Evolutionary conservation across 208 protist species (phyloP).

Genomic region (Acanthamoeba healyi): DNA sequence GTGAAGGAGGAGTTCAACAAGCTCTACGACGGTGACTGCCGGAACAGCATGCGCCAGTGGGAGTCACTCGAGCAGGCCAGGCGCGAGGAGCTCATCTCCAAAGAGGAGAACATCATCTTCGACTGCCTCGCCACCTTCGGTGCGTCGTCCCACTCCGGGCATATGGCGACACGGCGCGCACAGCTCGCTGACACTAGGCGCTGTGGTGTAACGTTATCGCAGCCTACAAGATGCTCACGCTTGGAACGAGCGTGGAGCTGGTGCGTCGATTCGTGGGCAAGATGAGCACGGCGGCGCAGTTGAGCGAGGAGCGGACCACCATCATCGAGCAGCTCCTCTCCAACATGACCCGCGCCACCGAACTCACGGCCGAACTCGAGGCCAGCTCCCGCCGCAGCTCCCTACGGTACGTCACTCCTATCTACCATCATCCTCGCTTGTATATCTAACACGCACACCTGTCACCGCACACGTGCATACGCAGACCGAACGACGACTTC

Average conservation of each 20-base stretch:
- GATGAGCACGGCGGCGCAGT: slow-evolving; percentile 28
- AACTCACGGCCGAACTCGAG: slow-evolving; percentile 45
- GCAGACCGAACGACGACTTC: not conserved
- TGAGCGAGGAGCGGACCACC: slow-evolving; percentile 36
- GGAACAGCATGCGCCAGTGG: slow-evolving; percentile 16
- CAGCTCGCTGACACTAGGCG: not conserved
- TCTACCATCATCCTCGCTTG: not conserved
- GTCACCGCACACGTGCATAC: no score
- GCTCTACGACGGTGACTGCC: slow-evolving; percentile 14
- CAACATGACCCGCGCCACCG: slow-evolving; percentile 57
- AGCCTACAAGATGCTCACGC: slow-evolving; percentile 58
- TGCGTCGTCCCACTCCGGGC: not conserved
- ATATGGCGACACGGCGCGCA: no score
- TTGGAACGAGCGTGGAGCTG: slow-evolving; percentile 49
- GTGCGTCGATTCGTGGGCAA: slow-evolving; percentile 50
- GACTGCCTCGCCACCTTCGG: slow-evolving; percentile 56
- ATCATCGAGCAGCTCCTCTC: slow-evolving; percentile 37
- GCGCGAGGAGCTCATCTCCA: slow-evolving; percentile 38
- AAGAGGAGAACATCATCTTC: slow-evolving; percentile 50
- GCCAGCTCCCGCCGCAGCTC: not conserved
- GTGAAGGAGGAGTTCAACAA: slow-evolving; percentile 53
- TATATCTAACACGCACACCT: not conserved
- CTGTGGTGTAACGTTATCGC: not conserved
- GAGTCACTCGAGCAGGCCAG: not conserved
- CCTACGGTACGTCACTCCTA: not conserved